Evolutionary conservation across 371 early-diverging fungal genomes (phyloP).

Genomic region (Dentiscutata heterogama): DNA sequence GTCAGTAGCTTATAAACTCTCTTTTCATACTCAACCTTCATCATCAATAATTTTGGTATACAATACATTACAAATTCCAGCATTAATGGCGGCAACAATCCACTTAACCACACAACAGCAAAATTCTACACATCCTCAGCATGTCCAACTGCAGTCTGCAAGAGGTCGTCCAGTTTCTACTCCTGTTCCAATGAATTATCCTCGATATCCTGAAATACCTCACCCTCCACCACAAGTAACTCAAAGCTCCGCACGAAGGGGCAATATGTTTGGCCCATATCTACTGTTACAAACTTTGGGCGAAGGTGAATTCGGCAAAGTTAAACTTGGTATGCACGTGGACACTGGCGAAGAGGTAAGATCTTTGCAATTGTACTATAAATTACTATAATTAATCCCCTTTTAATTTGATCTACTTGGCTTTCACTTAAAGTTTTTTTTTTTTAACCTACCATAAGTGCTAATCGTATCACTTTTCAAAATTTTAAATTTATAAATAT

Average conservation of each 20-base stretch:
- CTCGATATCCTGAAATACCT: slow-evolving; percentile 24
- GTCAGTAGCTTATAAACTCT: not conserved
- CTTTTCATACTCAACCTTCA: not conserved
- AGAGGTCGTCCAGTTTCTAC: slow-evolving; percentile 41
- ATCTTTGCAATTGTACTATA: not conserved
- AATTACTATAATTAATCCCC: not conserved
- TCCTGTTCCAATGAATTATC: slow-evolving; percentile 40
- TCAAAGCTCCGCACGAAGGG: slow-evolving; percentile 51
- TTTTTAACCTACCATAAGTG: too few species aligned
- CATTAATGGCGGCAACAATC: slow-evolving; percentile 29
- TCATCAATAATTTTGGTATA: slow-evolving; percentile 2
- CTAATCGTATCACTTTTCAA: too few species aligned
- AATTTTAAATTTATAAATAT: not conserved
- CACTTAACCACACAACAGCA: slow-evolving; percentile 10
- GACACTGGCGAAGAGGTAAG: slow-evolving; percentile 91
- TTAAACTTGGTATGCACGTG: slow-evolving; percentile 94
- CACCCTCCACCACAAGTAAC: slow-evolving; percentile 47
- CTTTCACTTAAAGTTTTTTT: too few species aligned
- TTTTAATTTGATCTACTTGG: too few species aligned
- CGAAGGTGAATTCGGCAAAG: slow-evolving; percentile 98
- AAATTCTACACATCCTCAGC: slow-evolving; percentile 13
- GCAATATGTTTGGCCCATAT: slow-evolving; percentile 92
- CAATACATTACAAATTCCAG: not conserved
- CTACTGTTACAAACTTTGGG: slow-evolving; percentile 95
- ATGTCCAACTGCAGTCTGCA: slow-evolving; percentile 37